phyloP scores from a whole-genome alignment of 2,329 filamentous ascomycete genomes.

The Colletotrichum limetticola region DNA sequence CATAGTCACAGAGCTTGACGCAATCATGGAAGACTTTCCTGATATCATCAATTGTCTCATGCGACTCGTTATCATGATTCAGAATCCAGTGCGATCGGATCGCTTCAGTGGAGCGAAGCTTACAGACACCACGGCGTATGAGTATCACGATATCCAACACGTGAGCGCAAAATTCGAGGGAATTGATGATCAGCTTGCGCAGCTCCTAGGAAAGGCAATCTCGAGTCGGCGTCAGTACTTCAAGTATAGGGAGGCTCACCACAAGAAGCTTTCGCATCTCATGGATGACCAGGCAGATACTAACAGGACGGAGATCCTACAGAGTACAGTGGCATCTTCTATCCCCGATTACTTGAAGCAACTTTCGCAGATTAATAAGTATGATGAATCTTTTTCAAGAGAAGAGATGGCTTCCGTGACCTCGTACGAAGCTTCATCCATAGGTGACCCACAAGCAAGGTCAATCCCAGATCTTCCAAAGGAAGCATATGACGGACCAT shows the following conservation, averaged over 20 bases:
- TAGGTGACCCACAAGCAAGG: too few species aligned
- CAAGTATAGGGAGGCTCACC: accelerated
- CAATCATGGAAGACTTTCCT: accelerated
- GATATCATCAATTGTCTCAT: too few species aligned
- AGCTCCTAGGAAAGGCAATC: background rate
- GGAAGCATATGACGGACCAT: background rate
- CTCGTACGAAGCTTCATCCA: background rate
- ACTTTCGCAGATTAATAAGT: too few species aligned
- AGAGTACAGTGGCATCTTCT: too few species aligned
- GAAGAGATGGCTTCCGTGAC: background rate
- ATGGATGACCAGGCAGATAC: background rate
- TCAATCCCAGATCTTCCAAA: accelerated
- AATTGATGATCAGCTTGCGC: conserved; percentile 27
- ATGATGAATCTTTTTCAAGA: too few species aligned
- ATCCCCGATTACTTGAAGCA: too few species aligned
- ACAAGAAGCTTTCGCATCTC: background rate
- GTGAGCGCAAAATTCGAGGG: conserved; percentile 45
- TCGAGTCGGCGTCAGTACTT: too few species aligned
- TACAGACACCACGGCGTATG: too few species aligned
- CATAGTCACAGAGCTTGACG: accelerated
- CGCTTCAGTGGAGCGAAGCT: accelerated
- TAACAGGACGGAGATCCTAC: too few species aligned
- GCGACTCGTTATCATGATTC: too few species aligned
- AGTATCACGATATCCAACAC: too few species aligned
- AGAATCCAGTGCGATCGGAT: accelerated